phyloP scores from a whole-genome alignment of 345 rosid genomes.

The Eucalyptus tenuipes region DNA sequence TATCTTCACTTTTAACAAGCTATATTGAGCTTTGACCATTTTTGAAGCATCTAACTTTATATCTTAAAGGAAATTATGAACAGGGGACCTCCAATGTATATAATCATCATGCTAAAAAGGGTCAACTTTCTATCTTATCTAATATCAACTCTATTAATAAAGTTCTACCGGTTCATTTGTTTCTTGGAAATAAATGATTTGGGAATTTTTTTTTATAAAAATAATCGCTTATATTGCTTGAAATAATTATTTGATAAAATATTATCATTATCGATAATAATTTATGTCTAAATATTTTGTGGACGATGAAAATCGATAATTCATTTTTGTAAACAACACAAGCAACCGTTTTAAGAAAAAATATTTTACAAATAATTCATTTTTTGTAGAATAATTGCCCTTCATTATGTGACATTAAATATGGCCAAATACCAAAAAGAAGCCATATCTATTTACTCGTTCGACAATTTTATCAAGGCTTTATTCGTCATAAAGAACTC shows the following conservation, averaged over 20 bases:
- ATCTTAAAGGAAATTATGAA: background rate
- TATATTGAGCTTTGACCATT: background rate
- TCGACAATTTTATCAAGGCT: background rate
- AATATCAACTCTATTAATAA: background rate
- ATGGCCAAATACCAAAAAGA: background rate
- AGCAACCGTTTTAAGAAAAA: background rate
- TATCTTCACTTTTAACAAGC: background rate
- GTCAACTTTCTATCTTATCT: background rate
- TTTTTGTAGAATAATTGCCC: background rate
- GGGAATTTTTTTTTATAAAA: background rate
- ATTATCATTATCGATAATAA: background rate
- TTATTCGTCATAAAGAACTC: background rate
- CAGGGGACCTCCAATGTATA: background rate
- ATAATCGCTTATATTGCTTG: background rate
- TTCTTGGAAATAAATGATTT: background rate
- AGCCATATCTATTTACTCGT: background rate
- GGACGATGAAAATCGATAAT: background rate
- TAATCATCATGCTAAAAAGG: background rate
- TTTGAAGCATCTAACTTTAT: background rate
- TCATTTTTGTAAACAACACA: background rate
- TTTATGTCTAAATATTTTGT: background rate
- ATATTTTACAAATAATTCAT: background rate
- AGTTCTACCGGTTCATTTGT: background rate
- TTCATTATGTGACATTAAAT: background rate
- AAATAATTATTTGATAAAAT: background rate